phyloP scores from a whole-genome alignment of 441 rosid genomes.

The Erodium texanum region DNA sequence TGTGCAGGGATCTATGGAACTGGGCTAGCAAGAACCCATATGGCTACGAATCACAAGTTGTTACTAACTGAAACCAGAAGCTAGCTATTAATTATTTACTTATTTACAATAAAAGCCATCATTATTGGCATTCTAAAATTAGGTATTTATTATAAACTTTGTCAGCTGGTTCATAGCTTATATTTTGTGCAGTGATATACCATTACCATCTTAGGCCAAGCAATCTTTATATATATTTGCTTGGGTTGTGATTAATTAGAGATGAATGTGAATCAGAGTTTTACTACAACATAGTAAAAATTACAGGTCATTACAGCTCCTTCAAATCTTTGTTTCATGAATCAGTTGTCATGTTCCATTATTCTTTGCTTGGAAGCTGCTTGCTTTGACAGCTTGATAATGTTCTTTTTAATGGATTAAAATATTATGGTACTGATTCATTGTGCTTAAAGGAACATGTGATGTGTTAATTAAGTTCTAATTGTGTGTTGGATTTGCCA shows the following conservation, averaged over 20 bases:
- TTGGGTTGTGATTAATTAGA: not conserved
- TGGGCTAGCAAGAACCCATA: slow-evolving; percentile 95
- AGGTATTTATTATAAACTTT: not conserved
- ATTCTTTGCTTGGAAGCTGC: no score
- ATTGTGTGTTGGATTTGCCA: no score
- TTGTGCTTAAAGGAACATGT: no score
- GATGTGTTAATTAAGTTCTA: no score
- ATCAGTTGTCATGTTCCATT: no score
- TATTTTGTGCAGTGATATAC: not conserved
- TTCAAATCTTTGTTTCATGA: no score
- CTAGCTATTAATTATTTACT: not conserved
- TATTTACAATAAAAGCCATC: not conserved
- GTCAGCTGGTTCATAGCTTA: not conserved
- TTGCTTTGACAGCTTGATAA: no score
- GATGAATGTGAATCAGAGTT: not conserved
- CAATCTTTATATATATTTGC: not conserved
- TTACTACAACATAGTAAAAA: no score
- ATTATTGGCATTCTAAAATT: not conserved
- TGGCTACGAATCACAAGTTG: slow-evolving; percentile 36
- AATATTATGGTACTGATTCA: no score
- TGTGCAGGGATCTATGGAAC: slow-evolving; percentile 91
- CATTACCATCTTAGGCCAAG: not conserved
- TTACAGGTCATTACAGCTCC: no score
- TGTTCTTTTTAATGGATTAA: no score
- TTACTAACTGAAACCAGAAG: not conserved